A percentile compares a stretch with the other conserved stretches of the same genome.
Evolutionary conservation across 192 early-diverging fungal genomes (phyloP).

Genomic region (Coemansia sp.): DNA sequence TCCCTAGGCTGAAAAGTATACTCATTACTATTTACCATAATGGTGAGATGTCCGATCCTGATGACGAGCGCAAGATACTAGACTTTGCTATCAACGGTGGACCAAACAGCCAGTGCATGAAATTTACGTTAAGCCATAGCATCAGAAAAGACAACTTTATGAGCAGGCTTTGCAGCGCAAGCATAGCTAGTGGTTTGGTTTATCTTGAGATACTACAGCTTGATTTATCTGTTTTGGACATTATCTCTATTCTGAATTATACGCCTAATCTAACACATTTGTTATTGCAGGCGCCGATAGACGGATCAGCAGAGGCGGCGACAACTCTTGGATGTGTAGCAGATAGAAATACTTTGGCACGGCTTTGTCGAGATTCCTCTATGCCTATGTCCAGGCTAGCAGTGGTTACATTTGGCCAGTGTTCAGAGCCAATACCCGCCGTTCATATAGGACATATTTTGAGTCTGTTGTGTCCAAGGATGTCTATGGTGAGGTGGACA

Average conservation of each 20-base stretch:
- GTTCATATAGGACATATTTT: neutral
- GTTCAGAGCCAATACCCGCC: neutral
- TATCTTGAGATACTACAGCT: neutral
- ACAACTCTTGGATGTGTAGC: neutral
- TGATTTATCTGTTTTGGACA: neutral
- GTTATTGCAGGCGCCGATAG: neutral
- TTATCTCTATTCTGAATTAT: neutral
- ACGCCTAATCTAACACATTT: neutral
- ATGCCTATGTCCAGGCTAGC: neutral
- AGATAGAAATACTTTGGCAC: neutral
- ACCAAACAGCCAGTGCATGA: neutral
- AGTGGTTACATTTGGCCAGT: neutral
- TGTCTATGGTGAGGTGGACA: neutral
- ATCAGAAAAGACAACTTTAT: neutral
- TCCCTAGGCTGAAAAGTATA: neutral
- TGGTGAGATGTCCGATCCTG: neutral
- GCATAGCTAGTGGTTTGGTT: neutral
- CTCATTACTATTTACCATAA: neutral
- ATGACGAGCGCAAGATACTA: neutral
- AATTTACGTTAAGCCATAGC: neutral
- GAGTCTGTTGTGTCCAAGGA: neutral
- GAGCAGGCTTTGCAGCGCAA: neutral
- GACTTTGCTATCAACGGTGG: neutral
- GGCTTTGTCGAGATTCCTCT: neutral
- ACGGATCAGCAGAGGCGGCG: neutral